Base-by-base conservation (phyloP, 331 rosid species). In the Dryas integrifolia region DNA sequence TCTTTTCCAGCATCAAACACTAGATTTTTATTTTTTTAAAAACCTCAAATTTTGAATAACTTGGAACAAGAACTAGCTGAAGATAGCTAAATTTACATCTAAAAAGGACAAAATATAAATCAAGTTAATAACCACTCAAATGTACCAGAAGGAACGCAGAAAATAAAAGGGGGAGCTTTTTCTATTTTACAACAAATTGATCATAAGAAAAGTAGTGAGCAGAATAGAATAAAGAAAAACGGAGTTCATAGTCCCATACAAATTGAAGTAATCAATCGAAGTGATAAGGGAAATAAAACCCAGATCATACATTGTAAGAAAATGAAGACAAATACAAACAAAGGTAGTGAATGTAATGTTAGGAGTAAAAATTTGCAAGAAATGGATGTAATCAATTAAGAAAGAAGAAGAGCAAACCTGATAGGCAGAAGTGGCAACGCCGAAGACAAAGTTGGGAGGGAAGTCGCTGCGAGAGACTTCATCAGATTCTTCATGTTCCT, bases 371-470 rank as follows among this genome's bases (percentile, higher is more conserved):
- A 24, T 67, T 24, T 14, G 14, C 58, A 45, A 49, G 47, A 67
- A 71, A 69, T 43, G 35, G 13, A 52, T 5, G 65, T 1, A 58
- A 46, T 38, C 38, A 41, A 26, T 13, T 0, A 13, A 39, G 43
- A 9, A 21, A 44, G 39, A 58, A 15, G 56, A 58, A 58, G 45
- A 45, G 45, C 21, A 55, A 26, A 92, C 98, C 96, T 93, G 98
- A 81, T 93, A 90, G 4, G 98, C 88, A 35, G 98, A 93, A 58
- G 98, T 93, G 70, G 97, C 92, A 6, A 86, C 88, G 9, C 98
- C 98, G 44, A 93, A 93, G 67, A 90, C 63, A 66, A 93, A 90
- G 69, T 86, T 60, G 4, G 97, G 83, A 74, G 98, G 98, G 82
- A 93, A 93, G 58, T 84, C 96, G 38, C 16, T 5, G 76, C 94